Percentiles rank a stretch among this genome's conserved stretches.
These are phyloP conservation scores for Saccharomycopsis fibuligera DNA, from an alignment of 805 yeast species.

Conservation along the genomic window DNA sequence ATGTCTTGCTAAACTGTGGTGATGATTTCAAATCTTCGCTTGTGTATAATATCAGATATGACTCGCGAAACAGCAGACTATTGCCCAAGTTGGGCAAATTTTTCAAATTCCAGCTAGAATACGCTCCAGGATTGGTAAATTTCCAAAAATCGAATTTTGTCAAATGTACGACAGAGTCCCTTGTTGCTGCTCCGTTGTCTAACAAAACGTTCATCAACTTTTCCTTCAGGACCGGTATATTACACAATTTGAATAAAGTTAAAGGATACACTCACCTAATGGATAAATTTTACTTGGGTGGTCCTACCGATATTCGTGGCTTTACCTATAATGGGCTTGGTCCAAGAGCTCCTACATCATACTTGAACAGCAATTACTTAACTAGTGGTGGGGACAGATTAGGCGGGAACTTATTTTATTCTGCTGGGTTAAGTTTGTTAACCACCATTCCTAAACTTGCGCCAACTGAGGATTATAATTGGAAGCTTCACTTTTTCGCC, in stretches of 20 bases:
- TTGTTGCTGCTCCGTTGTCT: slow-evolving; percentile 4
- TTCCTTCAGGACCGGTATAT: slow-evolving; percentile 48
- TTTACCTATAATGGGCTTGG: slow-evolving; percentile 65
- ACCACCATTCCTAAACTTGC: slow-evolving; percentile 51
- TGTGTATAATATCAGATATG: slow-evolving; percentile 35
- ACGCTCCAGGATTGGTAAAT: slow-evolving; percentile 27
- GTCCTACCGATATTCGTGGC: slow-evolving; percentile 65
- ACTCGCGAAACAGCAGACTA: slow-evolving; percentile 35
- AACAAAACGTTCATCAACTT: slow-evolving; percentile 41
- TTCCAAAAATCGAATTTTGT: slow-evolving; percentile 26
- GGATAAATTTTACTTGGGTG: slow-evolving; percentile 83
- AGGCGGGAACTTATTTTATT: slow-evolving; percentile 62
- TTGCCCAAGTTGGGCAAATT: slow-evolving; percentile 41
- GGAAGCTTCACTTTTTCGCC: slow-evolving; percentile 57
- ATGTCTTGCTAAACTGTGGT: slow-evolving; percentile 53
- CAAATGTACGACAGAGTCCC: slow-evolving; percentile 9
- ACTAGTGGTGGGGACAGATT: slow-evolving; percentile 36
- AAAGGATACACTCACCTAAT: slow-evolving; percentile 39
- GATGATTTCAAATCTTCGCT: slow-evolving; percentile 54
- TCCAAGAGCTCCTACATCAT: slow-evolving; percentile 33
- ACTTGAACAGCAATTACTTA: slow-evolving; percentile 2
- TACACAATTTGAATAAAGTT: slow-evolving; percentile 34
- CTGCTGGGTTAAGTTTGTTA: slow-evolving; percentile 53
- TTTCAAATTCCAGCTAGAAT: slow-evolving; percentile 37
- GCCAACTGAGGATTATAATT: slow-evolving; percentile 34